phyloP scores from a whole-genome alignment of 1,284 basidiomycete species.

The Ustilago trichophora region DNA sequence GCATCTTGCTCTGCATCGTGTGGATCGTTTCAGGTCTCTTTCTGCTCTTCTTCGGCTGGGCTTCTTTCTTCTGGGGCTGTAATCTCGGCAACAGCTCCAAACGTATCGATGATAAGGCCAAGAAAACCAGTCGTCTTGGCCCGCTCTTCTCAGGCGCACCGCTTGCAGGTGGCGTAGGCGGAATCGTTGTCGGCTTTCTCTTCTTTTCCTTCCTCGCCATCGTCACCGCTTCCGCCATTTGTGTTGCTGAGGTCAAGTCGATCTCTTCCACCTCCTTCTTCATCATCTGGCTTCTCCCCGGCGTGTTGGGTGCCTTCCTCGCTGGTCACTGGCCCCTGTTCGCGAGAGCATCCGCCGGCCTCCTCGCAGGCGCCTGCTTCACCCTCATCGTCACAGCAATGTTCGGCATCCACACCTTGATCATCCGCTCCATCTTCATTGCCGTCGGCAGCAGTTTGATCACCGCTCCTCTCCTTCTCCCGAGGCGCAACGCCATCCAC shows the following conservation, averaged over 20 bases:
- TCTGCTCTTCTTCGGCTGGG: slow-evolving; percentile 56
- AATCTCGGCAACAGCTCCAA: slow-evolving; percentile 12
- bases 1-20: slow-evolving; percentile 47
- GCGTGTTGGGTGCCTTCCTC: slow-evolving; percentile 47
- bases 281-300: slow-evolving; percentile 51
- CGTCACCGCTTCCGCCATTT: slow-evolving; percentile 43
- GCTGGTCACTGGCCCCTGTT: slow-evolving; percentile 44
- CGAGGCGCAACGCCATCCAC: slow-evolving; percentile 33
- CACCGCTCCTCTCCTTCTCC: slow-evolving; percentile 49
- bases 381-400: slow-evolving; percentile 55
- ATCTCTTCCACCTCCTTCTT: slow-evolving; percentile 41
- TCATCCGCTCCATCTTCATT: slow-evolving; percentile 52
- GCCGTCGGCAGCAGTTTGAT: slow-evolving; percentile 43
- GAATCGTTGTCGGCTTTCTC: slow-evolving; percentile 49
- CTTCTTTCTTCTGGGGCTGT: slow-evolving; percentile 56
- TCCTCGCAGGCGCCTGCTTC: slow-evolving; percentile 41
- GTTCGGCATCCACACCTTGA: slow-evolving; percentile 57
- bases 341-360: slow-evolving; percentile 33
- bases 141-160: slow-evolving; percentile 23
- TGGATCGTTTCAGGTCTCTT: slow-evolving; percentile 51
- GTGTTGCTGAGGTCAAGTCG: slow-evolving; percentile 16
- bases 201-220: slow-evolving; percentile 48
- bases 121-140: neutral
- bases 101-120: slow-evolving; percentile 19
- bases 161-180: slow-evolving; percentile 52